Evolutionary conservation across 345 rosid genomes (phyloP), one percentile per base, ranked within the genome.

Genomic region (Brassica rapa): DNA sequence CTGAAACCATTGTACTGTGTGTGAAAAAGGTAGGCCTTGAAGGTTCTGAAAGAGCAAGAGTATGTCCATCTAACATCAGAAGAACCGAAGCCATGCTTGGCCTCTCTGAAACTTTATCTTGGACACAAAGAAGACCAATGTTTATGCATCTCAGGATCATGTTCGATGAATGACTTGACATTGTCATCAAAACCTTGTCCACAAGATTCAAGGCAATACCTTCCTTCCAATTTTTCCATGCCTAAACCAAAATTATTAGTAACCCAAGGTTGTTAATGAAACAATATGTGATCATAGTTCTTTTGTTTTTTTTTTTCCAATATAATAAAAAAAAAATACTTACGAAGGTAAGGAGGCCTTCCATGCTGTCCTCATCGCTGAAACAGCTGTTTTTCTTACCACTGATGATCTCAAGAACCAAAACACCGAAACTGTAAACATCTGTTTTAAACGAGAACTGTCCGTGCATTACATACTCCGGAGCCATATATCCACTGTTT

Each of bases 91-190:
- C 82, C 95, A 88, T 91, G 24, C 63, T 76, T 19, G 97, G 93
- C 39, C 92, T 61, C 24, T 87, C 87, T 30, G 72, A 19, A 33
- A 86, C 86, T 3, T 62, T 60, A 29, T 88, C 88, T 84, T 90
- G 93, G 39, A 87, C 89, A 60, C 94, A 90, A 74, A 89, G 62
- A 8, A 92, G 88, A 60, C 88, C 92, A 6, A 92, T 81, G 25
- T 89, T 90, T 61, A 92, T 82, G 83, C 92, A 89, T 77, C 85
- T 86, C 80, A 39, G 2, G 3, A 84, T 78, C 71, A 87, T 80
- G 27, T 73, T 80, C 21, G 82, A 60, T 67, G 78, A 80, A 62
- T 69, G 53, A 53, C 75, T 74, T 11, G 75, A 62, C 71, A 62
- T 80, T 68, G 75, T 80, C 82, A 68, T 74, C 70, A 85, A 5